phyloP scores from a whole-genome alignment of 495 filamentous ascomycete genomes.

The Collariella sp. region DNA sequence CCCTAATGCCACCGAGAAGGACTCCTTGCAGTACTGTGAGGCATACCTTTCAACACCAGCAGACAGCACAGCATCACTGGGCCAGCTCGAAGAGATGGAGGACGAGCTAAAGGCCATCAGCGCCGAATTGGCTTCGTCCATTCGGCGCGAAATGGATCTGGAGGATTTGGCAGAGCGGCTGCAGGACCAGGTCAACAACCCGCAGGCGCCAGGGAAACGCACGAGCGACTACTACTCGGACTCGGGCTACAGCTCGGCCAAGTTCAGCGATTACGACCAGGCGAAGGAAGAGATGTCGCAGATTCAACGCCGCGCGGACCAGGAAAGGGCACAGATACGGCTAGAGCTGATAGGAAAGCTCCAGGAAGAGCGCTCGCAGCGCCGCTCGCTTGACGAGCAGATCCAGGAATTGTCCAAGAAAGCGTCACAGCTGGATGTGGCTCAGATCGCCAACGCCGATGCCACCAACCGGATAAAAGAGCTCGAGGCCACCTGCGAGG shows the following conservation, averaged over 20 bases:
- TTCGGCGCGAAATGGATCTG: constrained; percentile 90
- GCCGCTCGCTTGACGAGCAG: constrained; percentile 70
- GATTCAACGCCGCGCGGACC: constrained; percentile 73
- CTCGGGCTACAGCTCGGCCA: constrained; percentile 77
- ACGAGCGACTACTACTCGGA: constrained; percentile 99
- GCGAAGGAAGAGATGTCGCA: constrained; percentile 77
- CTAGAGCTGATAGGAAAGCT: constrained; percentile 73
- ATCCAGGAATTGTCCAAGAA: constrained; percentile 71
- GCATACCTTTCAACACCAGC: constrained; percentile 40
- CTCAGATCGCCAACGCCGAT: constrained; percentile 38
- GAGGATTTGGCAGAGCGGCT: constrained; percentile 87
- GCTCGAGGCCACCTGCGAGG: constrained; percentile 71
- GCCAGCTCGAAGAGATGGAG: constrained; percentile 68
- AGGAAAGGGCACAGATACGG: constrained; percentile 81
- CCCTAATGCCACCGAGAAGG: constrained; percentile 27
- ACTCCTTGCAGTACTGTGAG: constrained; percentile 36
- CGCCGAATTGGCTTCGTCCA: constrained; percentile 82
- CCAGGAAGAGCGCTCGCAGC: constrained; percentile 69
- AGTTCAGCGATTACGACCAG: constrained; percentile 56
- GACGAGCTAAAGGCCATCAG: constrained; percentile 89
- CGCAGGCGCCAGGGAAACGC: constrained; percentile 56
- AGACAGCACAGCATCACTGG: constrained; percentile 29
- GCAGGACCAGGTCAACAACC: constrained; percentile 60
- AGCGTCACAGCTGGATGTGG: constrained; percentile 50
- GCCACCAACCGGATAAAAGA: constrained; percentile 54